Base-by-base conservation (phyloP, 148 eudicot species). In the Amaranthus cruentus region DNA sequence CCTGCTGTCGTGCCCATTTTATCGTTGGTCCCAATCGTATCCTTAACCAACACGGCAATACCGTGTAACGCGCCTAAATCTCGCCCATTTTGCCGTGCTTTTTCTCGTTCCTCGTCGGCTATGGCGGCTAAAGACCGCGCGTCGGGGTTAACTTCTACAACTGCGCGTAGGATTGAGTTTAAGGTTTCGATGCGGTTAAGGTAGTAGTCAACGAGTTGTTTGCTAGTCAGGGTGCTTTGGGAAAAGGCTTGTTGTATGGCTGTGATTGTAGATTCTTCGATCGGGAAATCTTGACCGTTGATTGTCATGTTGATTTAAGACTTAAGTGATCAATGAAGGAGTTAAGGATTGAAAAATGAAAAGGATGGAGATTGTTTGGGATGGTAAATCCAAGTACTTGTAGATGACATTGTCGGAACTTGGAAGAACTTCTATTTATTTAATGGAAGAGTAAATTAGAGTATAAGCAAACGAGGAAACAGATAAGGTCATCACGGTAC, bases 41-140 rank as follows among this genome's bases (percentile, higher is more conserved):
- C 97, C 85, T 89, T 91, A 42, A 91, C 73, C 63, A 89, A 72
- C 77, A 91, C 86, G 9, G 97, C 91, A 4, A 91, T 71, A 4
- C 97, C 97, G 62, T 89, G 97, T 75, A 91, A 59, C 49, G 71
- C 76, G 28, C 81, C 76, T 59, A 77, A 53, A 12, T 55, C 48
- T 5, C 14, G 43, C 58, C 55, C 76, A 44, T 63, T 63, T n/a
- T 2, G 21, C 61, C 76, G 7, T 7, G 56, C 64, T 4, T 51
- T 69, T 11, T 28, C 65, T 60, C 90, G 77, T 51, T 74, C 79
- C 0, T n/a, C 4, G 62, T 90, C 96, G 5, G 88, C 92, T 47
- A 42, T 53, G 21, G 78, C 83, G n/a, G 93, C 93, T 5, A 78
- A 83, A 4, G 70, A 55, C 12, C 52, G 76, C 6, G 92, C 93